These are phyloP conservation scores for Gentiana macrophylla DNA, from an alignment of 257 asterid species.

Conservation along the genomic window DNA sequence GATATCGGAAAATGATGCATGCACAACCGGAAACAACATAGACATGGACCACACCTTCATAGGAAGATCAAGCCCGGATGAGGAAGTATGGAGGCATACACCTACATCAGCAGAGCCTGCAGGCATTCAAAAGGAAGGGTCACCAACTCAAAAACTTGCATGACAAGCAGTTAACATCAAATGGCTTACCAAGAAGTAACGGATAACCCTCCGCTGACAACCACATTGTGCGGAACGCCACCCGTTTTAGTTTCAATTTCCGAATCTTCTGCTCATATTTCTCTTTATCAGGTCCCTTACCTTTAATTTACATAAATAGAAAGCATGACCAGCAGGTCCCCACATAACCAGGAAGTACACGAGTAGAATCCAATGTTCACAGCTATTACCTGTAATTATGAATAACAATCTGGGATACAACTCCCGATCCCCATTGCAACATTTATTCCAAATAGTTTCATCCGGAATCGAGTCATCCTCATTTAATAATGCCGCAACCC, in stretches of 20 bases:
- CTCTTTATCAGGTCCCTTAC: slow-evolving; percentile 98
- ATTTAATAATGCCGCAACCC: slow-evolving; percentile 67
- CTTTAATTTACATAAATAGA: slow-evolving; percentile 22
- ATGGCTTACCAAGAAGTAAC: slow-evolving; percentile 74
- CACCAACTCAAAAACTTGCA: neutral
- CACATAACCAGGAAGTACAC: neutral
- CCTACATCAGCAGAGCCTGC: slow-evolving; percentile 94
- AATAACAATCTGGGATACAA: slow-evolving; percentile 78
- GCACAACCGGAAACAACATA: too few relatives aligned
- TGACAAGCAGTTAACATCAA: slow-evolving; percentile 5
- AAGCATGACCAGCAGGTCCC: neutral
- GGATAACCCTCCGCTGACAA: slow-evolving; percentile 93
- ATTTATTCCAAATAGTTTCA: slow-evolving; percentile 59
- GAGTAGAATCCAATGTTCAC: slow-evolving; percentile 1
- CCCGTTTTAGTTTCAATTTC: slow-evolving; percentile 78
- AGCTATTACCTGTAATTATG: slow-evolving; percentile 72
- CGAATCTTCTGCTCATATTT: slow-evolving; percentile 74
- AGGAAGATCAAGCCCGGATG: slow-evolving; percentile 93
- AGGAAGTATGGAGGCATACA: slow-evolving; percentile 91
- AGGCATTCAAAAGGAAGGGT: slow-evolving; percentile 15
- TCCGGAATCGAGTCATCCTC: slow-evolving; percentile 63
- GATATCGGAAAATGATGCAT: neutral
- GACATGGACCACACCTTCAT: slow-evolving; percentile 54
- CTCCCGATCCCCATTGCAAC: slow-evolving; percentile 44
- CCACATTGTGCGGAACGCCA: slow-evolving; percentile 97